Conservation (phyloP, 2,329 filamentous ascomycete species). For the Fusarium sp. region DNA sequence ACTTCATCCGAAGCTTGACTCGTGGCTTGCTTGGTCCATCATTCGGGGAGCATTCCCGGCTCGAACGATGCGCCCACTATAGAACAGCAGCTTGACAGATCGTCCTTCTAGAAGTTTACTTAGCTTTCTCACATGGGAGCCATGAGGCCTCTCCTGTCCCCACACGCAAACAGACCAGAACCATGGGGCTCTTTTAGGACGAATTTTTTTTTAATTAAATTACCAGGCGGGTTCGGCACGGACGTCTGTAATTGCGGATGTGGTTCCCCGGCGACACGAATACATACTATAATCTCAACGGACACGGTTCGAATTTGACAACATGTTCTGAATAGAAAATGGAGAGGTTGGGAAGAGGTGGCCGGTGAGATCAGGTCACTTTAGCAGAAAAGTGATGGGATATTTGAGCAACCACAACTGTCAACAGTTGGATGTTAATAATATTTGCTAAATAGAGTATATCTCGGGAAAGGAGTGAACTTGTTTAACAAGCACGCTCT, state of each 20-base stretch:
- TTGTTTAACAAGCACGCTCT: constrained; percentile 3
- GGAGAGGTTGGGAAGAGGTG: constrained; percentile 34
- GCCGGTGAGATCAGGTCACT: constrained; percentile 32
- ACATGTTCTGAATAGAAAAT: constrained; percentile 14
- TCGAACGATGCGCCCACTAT: constrained; percentile 30
- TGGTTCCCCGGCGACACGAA: constrained; percentile 47
- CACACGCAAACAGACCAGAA: constrained; percentile 39
- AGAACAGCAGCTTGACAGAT: constrained; percentile 34
- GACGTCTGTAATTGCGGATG: constrained; percentile 44
- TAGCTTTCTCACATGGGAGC: constrained; percentile 11
- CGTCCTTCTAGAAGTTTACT: constrained; percentile 44
- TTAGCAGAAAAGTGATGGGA: constrained; percentile 33
- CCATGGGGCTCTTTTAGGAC: constrained; percentile 36
- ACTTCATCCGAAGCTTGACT: constrained; percentile 30
- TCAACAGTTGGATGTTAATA: not conserved
- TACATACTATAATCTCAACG: constrained; percentile 23
- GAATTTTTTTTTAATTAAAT: constrained; percentile 45
- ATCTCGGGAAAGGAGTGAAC: not conserved
- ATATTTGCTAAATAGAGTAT: not conserved
- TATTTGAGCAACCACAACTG: constrained; percentile 1
- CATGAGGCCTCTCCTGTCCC: constrained; percentile 32
- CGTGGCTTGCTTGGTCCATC: constrained; percentile 29
- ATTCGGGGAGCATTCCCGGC: constrained; percentile 35
- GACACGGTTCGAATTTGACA: constrained; percentile 21
- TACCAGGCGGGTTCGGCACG: constrained; percentile 40